phyloP scores from a whole-genome alignment of 148 eudicot species.

The Cornus florida region DNA sequence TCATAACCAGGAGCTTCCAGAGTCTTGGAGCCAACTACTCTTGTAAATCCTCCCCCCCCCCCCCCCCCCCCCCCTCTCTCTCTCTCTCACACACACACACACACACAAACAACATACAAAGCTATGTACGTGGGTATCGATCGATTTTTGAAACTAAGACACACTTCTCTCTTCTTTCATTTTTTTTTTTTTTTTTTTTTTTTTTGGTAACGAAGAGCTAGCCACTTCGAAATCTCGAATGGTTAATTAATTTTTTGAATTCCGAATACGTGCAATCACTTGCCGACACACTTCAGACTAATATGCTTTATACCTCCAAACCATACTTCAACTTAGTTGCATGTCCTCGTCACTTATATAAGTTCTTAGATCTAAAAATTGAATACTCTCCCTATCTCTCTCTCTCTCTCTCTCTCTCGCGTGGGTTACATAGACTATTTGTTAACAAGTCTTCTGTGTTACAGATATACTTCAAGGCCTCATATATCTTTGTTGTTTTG shows the following conservation, averaged over 20 bases:
- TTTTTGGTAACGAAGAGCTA: too few relatives aligned
- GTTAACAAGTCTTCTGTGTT: not conserved
- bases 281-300: too few relatives aligned
- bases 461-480: not conserved
- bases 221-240: too few relatives aligned
- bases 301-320: too few relatives aligned
- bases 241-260: too few relatives aligned
- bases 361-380: not conserved
- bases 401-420: not conserved
- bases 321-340: not conserved
- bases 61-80: not conserved
- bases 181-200: too few relatives aligned
- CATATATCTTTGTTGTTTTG: not conserved
- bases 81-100: conserved; percentile 7
- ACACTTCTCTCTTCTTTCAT: too few relatives aligned
- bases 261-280: too few relatives aligned
- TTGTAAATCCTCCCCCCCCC: conserved; percentile 48
- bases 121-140: too few relatives aligned
- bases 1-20: conserved; percentile 46
- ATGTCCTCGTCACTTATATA: too few relatives aligned
- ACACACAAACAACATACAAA: conserved; percentile 10
- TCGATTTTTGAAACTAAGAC: too few relatives aligned
- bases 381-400: conserved; percentile 11
- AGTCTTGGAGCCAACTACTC: conserved; percentile 77
- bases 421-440: not conserved